Evolutionary conservation across 202 grass and related monocot species (phyloP).

Genomic region (Digitaria exilis): DNA sequence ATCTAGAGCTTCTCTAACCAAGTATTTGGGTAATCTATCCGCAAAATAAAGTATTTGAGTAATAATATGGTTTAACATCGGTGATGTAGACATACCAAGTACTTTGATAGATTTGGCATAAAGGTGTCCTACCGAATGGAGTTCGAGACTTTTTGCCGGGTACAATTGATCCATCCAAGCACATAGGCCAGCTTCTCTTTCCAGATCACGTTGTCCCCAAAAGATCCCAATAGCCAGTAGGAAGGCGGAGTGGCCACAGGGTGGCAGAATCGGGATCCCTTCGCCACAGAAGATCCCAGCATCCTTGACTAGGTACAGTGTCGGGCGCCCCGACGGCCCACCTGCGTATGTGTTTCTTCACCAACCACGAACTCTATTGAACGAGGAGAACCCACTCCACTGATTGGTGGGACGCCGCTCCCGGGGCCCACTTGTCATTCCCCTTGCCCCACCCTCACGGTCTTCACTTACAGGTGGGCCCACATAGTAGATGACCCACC

Average conservation of each 20-base stretch:
- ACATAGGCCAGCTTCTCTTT: too few relatives aligned
- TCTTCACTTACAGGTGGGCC: not conserved
- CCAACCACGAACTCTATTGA: conserved; percentile 16
- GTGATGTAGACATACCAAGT: not conserved
- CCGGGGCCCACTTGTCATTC: conserved; percentile 6
- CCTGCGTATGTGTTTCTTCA: not conserved
- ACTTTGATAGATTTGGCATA: not conserved
- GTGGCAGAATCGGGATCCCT: not conserved
- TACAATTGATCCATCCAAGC: not conserved
- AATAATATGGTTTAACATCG: not conserved
- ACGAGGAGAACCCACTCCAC: not conserved
- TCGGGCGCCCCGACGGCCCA: not conserved
- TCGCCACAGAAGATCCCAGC: conserved; percentile 30
- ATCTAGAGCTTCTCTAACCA: not conserved
- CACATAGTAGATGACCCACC: accelerated
- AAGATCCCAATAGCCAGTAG: not conserved
- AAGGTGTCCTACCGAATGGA: not conserved
- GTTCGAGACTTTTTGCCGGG: not conserved
- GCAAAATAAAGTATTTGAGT: not conserved
- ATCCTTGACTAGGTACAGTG: conserved; percentile 50
- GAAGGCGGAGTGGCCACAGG: not conserved
- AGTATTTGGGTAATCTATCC: not conserved
- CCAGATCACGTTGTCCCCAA: not conserved
- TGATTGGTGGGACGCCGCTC: not conserved
- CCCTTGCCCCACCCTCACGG: accelerated